A percentile compares a stretch with the other conserved stretches of the same genome.
Evolutionary conservation across 2,329 filamentous ascomycete species (phyloP).

Genomic region (Didymosphaeria variabile): DNA sequence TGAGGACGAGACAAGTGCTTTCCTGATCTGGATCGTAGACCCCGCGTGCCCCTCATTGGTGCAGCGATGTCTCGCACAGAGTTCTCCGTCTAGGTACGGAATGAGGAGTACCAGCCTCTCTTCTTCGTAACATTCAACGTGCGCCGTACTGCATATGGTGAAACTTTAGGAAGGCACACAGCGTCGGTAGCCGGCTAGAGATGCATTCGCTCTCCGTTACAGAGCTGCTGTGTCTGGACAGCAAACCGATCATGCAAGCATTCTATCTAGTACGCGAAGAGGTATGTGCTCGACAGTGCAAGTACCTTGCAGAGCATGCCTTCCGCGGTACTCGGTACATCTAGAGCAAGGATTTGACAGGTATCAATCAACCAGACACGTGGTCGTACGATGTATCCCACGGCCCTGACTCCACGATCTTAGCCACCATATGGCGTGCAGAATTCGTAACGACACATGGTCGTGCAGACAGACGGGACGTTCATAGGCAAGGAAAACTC

Average conservation of each 20-base stretch:
- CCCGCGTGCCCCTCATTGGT: constrained; percentile 21
- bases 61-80: constrained; percentile 13
- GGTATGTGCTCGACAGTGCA: background rate
- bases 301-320: background rate
- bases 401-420: constrained; percentile 25
- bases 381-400: constrained; percentile 10
- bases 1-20: constrained; percentile 21
- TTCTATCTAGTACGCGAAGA: constrained; percentile 7
- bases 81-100: background rate
- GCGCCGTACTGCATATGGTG: constrained; percentile 31
- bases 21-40: constrained; percentile 21
- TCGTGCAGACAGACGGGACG: constrained; percentile 32
- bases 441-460: constrained; percentile 27
- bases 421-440: constrained; percentile 39
- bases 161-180: constrained; percentile 32
- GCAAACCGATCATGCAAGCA: constrained; percentile 20
- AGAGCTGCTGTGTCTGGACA: constrained; percentile 26
- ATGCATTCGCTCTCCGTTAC: constrained; percentile 19
- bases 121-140: constrained; percentile 10
- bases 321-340: background rate
- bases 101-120: constrained; percentile 3
- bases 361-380: constrained; percentile 2
- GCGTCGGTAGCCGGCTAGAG: constrained; percentile 27
- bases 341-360: background rate
- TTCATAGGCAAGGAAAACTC: constrained; percentile 33